phyloP scores from a whole-genome alignment of 768 basidiomycete species.

The Trametes cubensis region DNA sequence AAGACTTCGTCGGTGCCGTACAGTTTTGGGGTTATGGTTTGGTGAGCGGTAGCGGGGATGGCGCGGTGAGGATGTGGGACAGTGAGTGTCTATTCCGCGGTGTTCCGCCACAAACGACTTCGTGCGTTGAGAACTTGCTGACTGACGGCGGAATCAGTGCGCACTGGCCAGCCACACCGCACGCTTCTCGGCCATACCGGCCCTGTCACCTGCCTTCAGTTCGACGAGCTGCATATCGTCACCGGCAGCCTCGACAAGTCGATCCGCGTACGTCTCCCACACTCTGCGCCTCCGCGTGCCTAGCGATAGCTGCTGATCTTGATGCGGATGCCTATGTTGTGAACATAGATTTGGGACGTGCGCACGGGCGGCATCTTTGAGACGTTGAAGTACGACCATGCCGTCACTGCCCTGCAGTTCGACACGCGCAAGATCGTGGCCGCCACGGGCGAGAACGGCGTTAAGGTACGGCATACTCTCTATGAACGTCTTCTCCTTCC shows the following conservation, averaged over 20 bases:
- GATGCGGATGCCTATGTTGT: neutral
- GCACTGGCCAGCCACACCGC: slow-evolving; percentile 95
- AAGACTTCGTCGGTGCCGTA: slow-evolving; percentile 96
- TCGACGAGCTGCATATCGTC: slow-evolving; percentile 92
- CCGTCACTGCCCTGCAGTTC: slow-evolving; percentile 90
- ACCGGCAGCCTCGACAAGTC: slow-evolving; percentile 95
- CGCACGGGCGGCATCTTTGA: slow-evolving; percentile 87
- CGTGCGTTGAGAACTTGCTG: neutral
- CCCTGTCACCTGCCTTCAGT: slow-evolving; percentile 92
- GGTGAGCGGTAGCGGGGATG: slow-evolving; percentile 96
- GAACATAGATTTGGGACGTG: slow-evolving; percentile 89
- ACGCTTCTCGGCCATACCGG: slow-evolving; percentile 91
- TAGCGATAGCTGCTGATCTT: slow-evolving; percentile 6
- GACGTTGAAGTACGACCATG: slow-evolving; percentile 87
- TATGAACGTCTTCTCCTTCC: neutral
- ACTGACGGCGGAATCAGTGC: slow-evolving; percentile 59
- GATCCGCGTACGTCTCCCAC: slow-evolving; percentile 62
- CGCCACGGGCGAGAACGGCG: slow-evolving; percentile 89
- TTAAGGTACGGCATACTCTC: slow-evolving; percentile 59
- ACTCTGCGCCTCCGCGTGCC: neutral
- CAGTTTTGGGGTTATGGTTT: slow-evolving; percentile 99
- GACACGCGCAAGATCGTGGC: slow-evolving; percentile 93
- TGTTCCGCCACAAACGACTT: neutral
- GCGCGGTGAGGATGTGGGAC: slow-evolving; percentile 99
- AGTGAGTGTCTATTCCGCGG: slow-evolving; percentile 58